Evolutionary conservation across 192 early-diverging fungal genomes (phyloP).

Genomic region (Entomortierella chlamydospora): DNA sequence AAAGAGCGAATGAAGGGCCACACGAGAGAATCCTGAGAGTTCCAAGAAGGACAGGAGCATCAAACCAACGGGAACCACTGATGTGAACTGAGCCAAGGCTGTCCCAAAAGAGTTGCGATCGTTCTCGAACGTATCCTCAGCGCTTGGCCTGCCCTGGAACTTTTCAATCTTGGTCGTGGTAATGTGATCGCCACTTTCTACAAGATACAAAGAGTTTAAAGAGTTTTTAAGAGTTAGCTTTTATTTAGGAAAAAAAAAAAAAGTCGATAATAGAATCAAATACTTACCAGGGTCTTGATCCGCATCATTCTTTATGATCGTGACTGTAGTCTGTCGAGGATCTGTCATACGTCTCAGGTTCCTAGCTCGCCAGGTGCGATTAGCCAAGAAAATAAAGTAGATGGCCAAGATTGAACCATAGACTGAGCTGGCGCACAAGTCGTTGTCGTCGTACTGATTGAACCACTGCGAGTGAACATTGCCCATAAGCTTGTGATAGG

Average conservation of each 20-base stretch:
- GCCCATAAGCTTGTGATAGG: constrained; percentile 18
- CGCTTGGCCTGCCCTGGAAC: constrained; percentile 16
- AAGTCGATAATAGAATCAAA: background rate
- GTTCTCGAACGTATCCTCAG: constrained; percentile 16
- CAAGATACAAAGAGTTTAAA: background rate
- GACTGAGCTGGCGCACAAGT: constrained; percentile 23
- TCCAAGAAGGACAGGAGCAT: constrained; percentile 31
- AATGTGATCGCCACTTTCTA: constrained; percentile 6
- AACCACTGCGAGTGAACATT: constrained; percentile 22
- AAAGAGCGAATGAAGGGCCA: constrained; percentile 30
- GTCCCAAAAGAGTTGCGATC: constrained; percentile 28
- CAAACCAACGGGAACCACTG: constrained; percentile 24
- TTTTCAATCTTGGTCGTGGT: constrained; percentile 23
- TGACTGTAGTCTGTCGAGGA: constrained; percentile 17
- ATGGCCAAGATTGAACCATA: constrained; percentile 27
- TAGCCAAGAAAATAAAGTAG: constrained; percentile 28
- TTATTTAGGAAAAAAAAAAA: no score
- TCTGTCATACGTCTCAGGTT: constrained; percentile 10
- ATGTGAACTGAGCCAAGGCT: constrained; percentile 29
- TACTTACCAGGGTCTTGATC: constrained; percentile 4
- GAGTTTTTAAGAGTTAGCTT: no score
- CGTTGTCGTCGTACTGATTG: background rate
- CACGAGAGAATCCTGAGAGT: constrained; percentile 14
- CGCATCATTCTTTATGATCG: constrained; percentile 17
- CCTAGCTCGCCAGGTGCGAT: constrained; percentile 28